phyloP scores from a whole-genome alignment of 2,329 filamentous ascomycete species.

The Acarospora socialis region DNA sequence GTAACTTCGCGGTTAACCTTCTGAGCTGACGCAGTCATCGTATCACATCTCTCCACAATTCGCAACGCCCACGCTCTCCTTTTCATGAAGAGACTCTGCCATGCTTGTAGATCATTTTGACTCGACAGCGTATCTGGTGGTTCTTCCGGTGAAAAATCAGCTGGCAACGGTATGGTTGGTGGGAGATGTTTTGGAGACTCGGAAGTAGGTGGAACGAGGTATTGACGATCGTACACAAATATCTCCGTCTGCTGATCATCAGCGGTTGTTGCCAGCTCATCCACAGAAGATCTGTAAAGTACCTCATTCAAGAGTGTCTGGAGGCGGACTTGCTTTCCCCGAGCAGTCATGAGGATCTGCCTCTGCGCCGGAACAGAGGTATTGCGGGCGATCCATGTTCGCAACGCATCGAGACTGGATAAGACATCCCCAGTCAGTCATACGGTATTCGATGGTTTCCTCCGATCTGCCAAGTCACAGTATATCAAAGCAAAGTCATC shows the following conservation, averaged over 20 bases:
- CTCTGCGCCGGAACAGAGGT: slow-evolving; percentile 60
- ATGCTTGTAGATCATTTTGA: slow-evolving; percentile 68
- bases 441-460: too few species aligned
- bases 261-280: background rate
- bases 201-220: slow-evolving; percentile 28
- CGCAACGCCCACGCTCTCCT: slow-evolving; percentile 66
- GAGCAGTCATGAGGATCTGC: slow-evolving; percentile 74
- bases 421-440: slow-evolving; percentile 4
- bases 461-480: too few species aligned
- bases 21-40: slow-evolving; percentile 47
- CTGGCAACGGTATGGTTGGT: slow-evolving; percentile 41
- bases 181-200: slow-evolving; percentile 36
- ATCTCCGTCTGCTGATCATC: slow-evolving; percentile 54
- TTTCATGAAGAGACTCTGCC: slow-evolving; percentile 73
- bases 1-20: slow-evolving; percentile 58
- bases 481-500: too few species aligned
- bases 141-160: slow-evolving; percentile 43
- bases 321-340: slow-evolving; percentile 70
- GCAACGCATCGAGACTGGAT: slow-evolving; percentile 65
- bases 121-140: slow-evolving; percentile 71
- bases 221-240: slow-evolving; percentile 75
- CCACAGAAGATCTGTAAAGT: slow-evolving; percentile 17
- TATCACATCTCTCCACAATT: slow-evolving; percentile 53
- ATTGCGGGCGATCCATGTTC: slow-evolving; percentile 61
- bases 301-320: slow-evolving; percentile 72